Evolutionary conservation across 1,284 basidiomycete species (phyloP).

Genomic region (Ceratobasidium sp.): DNA sequence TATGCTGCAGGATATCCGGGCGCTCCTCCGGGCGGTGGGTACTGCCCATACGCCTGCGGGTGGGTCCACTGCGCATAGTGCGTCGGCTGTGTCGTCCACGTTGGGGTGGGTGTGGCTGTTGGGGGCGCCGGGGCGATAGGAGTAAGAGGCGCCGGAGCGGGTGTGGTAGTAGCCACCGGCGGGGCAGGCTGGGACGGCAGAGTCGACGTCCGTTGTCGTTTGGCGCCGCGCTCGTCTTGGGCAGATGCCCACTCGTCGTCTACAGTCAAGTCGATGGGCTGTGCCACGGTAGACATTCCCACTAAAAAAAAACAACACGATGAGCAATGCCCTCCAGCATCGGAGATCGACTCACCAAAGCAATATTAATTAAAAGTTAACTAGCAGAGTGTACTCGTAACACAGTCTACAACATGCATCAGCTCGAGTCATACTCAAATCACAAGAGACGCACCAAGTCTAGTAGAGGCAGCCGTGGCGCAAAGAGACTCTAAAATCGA

Average conservation of each 20-base stretch:
- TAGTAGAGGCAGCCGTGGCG: slow-evolving; percentile 19
- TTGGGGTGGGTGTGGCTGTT: slow-evolving; percentile 13
- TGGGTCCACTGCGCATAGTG: slow-evolving; percentile 27
- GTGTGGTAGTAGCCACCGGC: slow-evolving; percentile 10
- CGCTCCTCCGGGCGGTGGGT: slow-evolving; percentile 31
- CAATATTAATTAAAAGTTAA: neutral
- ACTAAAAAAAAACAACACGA: slow-evolving; percentile 10
- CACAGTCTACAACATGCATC: neutral
- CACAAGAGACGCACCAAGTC: neutral
- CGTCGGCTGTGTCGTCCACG: slow-evolving; percentile 12
- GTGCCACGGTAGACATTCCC: slow-evolving; percentile 39
- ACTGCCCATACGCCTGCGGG: slow-evolving; percentile 37
- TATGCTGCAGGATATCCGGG: slow-evolving; percentile 33
- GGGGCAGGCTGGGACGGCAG: slow-evolving; percentile 34
- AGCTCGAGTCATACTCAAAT: neutral
- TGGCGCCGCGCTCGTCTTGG: slow-evolving; percentile 36
- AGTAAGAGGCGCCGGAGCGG: slow-evolving; percentile 8
- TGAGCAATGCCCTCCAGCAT: neutral
- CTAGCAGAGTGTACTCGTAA: neutral
- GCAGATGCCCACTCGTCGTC: slow-evolving; percentile 41
- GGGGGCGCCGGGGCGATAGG: slow-evolving; percentile 8
- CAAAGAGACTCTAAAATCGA: slow-evolving; percentile 5
- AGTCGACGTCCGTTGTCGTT: slow-evolving; percentile 33
- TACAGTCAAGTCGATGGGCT: slow-evolving; percentile 41
- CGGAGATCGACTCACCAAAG: neutral